phyloP scores from a whole-genome alignment of 441 rosid species.

The Raphanus hybrid region DNA sequence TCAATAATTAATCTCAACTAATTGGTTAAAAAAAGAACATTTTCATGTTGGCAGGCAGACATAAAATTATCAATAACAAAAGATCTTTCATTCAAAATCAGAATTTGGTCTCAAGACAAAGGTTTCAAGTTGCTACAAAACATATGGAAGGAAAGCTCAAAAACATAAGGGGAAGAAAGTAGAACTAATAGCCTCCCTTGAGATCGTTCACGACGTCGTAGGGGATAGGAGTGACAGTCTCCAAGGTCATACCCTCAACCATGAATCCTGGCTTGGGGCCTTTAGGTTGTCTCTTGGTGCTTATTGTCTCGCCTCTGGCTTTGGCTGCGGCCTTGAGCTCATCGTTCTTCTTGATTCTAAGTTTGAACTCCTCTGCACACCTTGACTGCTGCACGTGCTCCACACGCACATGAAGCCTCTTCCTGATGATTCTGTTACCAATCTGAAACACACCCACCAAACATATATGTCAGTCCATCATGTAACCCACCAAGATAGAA shows the following conservation, averaged over 20 bases:
- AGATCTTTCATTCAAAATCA: not conserved
- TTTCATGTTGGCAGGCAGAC: not conserved
- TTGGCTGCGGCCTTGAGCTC: constrained; percentile 85
- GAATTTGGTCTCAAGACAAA: not conserved
- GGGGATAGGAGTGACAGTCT: constrained; percentile 91
- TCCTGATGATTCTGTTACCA: constrained; percentile 75
- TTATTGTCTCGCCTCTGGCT: constrained; percentile 73
- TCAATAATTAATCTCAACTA: not conserved
- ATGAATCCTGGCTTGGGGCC: constrained; percentile 96
- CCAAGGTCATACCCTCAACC: constrained; percentile 90
- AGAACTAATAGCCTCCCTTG: constrained; percentile 85
- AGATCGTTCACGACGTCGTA: constrained; percentile 96
- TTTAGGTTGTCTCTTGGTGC: constrained; percentile 91
- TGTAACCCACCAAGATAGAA: not conserved
- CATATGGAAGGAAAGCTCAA: not conserved
- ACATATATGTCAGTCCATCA: not conserved
- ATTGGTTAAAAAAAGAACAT: not conserved
- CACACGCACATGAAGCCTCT: constrained; percentile 87
- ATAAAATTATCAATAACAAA: not conserved
- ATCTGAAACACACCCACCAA: constrained; percentile 51
- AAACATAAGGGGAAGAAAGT: not conserved
- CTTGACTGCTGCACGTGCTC: constrained; percentile 91
- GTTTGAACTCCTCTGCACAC: constrained; percentile 74
- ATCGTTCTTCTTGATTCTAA: constrained; percentile 79
- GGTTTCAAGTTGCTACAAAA: constrained; percentile 15